These are phyloP conservation scores for Mentha longifolia DNA, from an alignment of 257 asterid species.

Conservation along the genomic window DNA sequence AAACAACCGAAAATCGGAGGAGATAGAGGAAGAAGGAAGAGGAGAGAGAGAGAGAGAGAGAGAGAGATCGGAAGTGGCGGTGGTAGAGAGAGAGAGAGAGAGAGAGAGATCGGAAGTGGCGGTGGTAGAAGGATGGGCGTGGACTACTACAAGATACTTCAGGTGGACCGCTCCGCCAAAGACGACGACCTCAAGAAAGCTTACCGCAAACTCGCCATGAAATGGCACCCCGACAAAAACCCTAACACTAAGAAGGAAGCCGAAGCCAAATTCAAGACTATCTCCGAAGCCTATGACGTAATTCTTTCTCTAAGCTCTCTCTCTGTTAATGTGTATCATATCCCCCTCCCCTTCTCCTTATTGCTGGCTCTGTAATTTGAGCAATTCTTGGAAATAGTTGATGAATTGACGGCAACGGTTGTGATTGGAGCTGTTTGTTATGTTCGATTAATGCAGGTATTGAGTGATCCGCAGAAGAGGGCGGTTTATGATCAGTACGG, in stretches of 20 bases:
- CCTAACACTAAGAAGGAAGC: slow-evolving; percentile 61
- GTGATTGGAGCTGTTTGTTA: slow-evolving; percentile 4
- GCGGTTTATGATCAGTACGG: slow-evolving; percentile 63
- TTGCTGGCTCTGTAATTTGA: slow-evolving; percentile 17
- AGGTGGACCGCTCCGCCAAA: slow-evolving; percentile 60
- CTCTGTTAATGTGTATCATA: not conserved
- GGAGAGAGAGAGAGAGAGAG: slow-evolving; percentile 21
- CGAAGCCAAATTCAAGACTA: slow-evolving; percentile 71
- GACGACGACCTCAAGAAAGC: slow-evolving; percentile 70
- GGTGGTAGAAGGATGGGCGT: slow-evolving; percentile 56
- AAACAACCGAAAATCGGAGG: not conserved
- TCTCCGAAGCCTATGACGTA: slow-evolving; percentile 74
- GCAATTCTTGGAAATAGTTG: not conserved
- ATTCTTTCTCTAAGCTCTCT: not conserved
- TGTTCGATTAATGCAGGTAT: slow-evolving; percentile 42
- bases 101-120: too few species aligned
- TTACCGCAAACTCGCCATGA: slow-evolving; percentile 70
- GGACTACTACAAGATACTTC: slow-evolving; percentile 57
- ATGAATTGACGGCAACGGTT: not conserved
- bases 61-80: slow-evolving; percentile 28
- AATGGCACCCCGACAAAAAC: slow-evolving; percentile 78
- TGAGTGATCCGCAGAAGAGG: slow-evolving; percentile 70
- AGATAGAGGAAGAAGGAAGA: slow-evolving; percentile 17
- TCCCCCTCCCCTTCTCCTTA: not conserved
- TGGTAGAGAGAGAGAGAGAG: slow-evolving; percentile 21